Evolutionary conservation across 805 yeast species (phyloP).

Genomic region (Huiozyma sinensis): DNA sequence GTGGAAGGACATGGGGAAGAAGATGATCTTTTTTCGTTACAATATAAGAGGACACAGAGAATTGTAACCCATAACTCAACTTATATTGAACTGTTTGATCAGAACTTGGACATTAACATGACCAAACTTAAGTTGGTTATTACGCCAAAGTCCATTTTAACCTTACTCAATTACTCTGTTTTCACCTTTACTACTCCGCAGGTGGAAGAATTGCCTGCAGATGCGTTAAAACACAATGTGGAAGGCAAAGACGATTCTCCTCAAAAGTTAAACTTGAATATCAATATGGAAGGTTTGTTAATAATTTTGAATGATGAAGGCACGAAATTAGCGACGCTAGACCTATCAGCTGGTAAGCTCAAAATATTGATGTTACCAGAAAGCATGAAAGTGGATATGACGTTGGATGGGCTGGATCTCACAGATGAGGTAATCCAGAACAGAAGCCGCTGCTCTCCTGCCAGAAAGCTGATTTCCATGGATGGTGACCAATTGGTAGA

Average conservation of each 20-base stretch:
- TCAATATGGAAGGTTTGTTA: conserved; percentile 63
- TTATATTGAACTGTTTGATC: conserved; percentile 61
- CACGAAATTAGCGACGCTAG: conserved; percentile 66
- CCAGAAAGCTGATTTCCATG: conserved; percentile 62
- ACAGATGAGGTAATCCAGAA: conserved; percentile 67
- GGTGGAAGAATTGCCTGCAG: conserved; percentile 58
- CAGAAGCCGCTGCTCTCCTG: conserved; percentile 44
- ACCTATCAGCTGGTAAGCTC: conserved; percentile 63
- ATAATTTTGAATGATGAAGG: conserved; percentile 76
- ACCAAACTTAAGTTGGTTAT: conserved; percentile 70
- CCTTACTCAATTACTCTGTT: conserved; percentile 67
- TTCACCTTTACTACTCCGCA: conserved; percentile 82
- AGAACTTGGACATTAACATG: conserved; percentile 56
- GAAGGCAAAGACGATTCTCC: conserved; percentile 52
- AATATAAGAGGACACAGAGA: conserved; percentile 50
- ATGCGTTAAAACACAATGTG: conserved; percentile 56
- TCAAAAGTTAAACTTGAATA: conserved; percentile 58
- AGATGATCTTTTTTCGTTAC: conserved; percentile 44
- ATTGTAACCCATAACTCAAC: conserved; percentile 42
- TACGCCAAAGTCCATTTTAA: conserved; percentile 66
- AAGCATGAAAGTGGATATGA: conserved; percentile 59
- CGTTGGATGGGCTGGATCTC: conserved; percentile 66
- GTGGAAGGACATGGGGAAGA: conserved; percentile 15
- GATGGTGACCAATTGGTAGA: conserved; percentile 72
- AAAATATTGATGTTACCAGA: conserved; percentile 61